A percentile compares a stretch with the other conserved stretches of the same genome.
These are phyloP conservation scores for Melaleuca quinquenervia DNA, from an alignment of 345 rosid species.

Conservation along the genomic window DNA sequence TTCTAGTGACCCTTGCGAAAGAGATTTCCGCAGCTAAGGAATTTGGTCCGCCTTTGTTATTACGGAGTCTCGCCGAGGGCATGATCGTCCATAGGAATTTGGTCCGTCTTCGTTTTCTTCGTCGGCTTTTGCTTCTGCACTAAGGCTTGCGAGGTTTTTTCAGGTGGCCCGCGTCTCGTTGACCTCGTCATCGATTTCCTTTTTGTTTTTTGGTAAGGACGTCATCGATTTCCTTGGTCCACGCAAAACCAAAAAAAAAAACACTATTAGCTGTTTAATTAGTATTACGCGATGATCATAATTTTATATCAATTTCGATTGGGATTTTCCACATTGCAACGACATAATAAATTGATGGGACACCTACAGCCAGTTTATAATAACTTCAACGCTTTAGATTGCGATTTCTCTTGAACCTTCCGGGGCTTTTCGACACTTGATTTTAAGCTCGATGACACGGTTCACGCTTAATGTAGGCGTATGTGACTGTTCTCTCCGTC, in stretches of 20 bases:
- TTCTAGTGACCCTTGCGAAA: not conserved
- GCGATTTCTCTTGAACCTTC: not conserved
- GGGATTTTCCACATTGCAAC: accelerated
- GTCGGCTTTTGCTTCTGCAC: not conserved
- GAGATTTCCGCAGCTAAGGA: not conserved
- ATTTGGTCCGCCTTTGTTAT: not conserved
- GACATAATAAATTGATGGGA: not conserved
- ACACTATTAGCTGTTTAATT: no score
- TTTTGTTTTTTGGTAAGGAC: no score
- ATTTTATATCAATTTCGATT: not conserved
- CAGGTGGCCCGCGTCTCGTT: not conserved
- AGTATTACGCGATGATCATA: not conserved
- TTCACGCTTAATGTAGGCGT: no score
- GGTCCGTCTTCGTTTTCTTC: no score
- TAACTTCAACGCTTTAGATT: not conserved
- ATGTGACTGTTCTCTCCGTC: not conserved
- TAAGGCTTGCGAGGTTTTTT: not conserved
- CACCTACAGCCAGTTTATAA: not conserved
- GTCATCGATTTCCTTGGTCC: no score
- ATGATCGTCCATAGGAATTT: not conserved
- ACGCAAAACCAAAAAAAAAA: not conserved
- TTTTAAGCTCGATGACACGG: no score
- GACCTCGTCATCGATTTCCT: not conserved
- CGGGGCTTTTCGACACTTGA: no score
- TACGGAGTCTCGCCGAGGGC: not conserved